Evolutionary conservation across 176 grass and related monocot genomes (phyloP), one percentile per base, ranked within the genome.

Genomic region (Ensete glaucum): DNA sequence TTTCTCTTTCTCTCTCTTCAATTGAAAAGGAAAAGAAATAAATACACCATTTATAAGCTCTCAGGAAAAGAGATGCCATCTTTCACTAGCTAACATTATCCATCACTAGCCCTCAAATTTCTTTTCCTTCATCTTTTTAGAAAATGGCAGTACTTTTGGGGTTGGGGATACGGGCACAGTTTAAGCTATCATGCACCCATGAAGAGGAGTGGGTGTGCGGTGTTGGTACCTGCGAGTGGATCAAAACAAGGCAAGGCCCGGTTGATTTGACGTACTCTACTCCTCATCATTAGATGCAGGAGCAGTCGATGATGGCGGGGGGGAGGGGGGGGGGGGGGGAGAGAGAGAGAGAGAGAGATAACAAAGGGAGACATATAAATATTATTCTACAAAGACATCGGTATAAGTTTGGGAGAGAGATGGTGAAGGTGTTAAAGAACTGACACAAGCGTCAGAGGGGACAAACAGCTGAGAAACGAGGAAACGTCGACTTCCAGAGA

Each of bases 1-100:
- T 73, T 85, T 73, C 81, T 53, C 24, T 1, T 81, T 64, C 54
- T 52, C 67, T 85, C 83, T 78, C 80, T 82, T 80, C 83, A 83
- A 81, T 60, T 87, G 88, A 91, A 95, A 99, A 81, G 82, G 86
- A 91, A 89, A 87, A 91, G 51, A 84, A 68, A 76, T 75, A 82
- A 79, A 82, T 74, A 78, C 73, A 50, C 80, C 84, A 84, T 80
- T 88, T 80, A 71, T 82, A 76, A 64, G 77, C 69, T 81, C 49
- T 29, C 53, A 63, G 85, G 76, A 63, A 79, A 77, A 88, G 65
- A 89, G 69, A 92, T 85, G 89, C 72, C 72, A 56, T 26, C 72
- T 74, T 74, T 74, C 25, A 70, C 6, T 62, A 17, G 57, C 57
- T 62, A 62, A 15, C 57, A 62, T 62, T 86, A 80, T 79, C 85